phyloP scores from a whole-genome alignment of 1,284 basidiomycete genomes.

The Ganoderma sp. region DNA sequence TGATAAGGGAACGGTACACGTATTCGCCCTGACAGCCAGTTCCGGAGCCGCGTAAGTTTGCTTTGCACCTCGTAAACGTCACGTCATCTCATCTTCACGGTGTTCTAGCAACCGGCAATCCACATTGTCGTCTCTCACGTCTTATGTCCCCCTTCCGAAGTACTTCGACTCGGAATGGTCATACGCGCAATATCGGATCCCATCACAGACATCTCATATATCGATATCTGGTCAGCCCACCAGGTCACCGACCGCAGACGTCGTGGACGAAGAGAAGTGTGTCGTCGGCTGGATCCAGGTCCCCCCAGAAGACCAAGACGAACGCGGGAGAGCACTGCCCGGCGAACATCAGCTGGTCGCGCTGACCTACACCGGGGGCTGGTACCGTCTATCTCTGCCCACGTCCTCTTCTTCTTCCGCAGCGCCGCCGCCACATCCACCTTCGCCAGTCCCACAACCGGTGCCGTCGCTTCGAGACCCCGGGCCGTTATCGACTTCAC shows the following conservation, averaged over 20 bases:
- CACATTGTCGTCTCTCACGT: conserved; percentile 74
- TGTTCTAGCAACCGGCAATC: conserved; percentile 76
- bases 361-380: conserved; percentile 88
- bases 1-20: conserved; percentile 95
- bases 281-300: conserved; percentile 84
- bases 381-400: conserved; percentile 87
- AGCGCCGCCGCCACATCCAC: conserved; percentile 33
- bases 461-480: conserved; percentile 25
- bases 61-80: conserved; percentile 1
- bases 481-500: conserved; percentile 44
- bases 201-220: conserved; percentile 80
- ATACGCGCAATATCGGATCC: conserved; percentile 91
- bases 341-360: conserved; percentile 82
- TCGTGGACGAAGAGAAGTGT: conserved; percentile 83
- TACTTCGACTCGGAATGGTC: conserved; percentile 96
- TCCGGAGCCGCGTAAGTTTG: conserved; percentile 68
- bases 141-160: conserved; percentile 84
- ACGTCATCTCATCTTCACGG: conserved; percentile 4
- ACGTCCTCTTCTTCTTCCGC: conserved; percentile 42
- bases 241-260: conserved; percentile 63
- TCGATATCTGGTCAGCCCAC: conserved; percentile 66
- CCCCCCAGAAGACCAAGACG: conserved; percentile 48
- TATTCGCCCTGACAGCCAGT: conserved; percentile 75
- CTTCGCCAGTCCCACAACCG: conserved; percentile 28
- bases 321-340: conserved; percentile 32